Conservation (phyloP, 2,329 filamentous ascomycete genomes). For the Didymella glomerata region DNA sequence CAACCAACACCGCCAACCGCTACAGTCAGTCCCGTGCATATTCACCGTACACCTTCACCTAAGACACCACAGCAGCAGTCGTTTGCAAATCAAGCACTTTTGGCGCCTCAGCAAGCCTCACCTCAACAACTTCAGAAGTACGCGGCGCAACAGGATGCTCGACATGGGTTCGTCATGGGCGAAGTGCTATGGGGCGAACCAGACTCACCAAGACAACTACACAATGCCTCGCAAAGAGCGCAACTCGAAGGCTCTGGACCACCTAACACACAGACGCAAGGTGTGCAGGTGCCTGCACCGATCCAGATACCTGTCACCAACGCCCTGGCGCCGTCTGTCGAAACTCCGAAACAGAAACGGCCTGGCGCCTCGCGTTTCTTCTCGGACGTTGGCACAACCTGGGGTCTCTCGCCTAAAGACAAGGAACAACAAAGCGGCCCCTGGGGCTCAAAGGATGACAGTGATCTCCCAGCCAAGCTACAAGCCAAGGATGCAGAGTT, state of each 20-base stretch:
- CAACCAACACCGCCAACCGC: slow-evolving; percentile 45
- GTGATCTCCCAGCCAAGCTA: slow-evolving; percentile 34
- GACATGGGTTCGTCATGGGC: slow-evolving; percentile 36
- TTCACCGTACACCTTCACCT: slow-evolving; percentile 24
- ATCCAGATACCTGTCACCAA: slow-evolving; percentile 3
- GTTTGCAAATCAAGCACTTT: slow-evolving; percentile 33
- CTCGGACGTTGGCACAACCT: slow-evolving; percentile 18
- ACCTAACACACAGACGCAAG: slow-evolving; percentile 20
- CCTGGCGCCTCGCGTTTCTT: slow-evolving; percentile 16
- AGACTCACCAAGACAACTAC: slow-evolving; percentile 26
- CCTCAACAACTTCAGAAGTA: slow-evolving; percentile 28
- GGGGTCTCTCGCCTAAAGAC: slow-evolving; percentile 15
- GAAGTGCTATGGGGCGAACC: slow-evolving; percentile 32
- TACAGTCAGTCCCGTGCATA: slow-evolving; percentile 28
- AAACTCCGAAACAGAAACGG: slow-evolving; percentile 9
- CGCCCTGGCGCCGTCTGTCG: background rate
- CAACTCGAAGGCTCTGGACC: slow-evolving; percentile 29
- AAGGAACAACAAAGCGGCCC: background rate
- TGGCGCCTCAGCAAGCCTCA: slow-evolving; percentile 29
- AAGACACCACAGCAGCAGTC: slow-evolving; percentile 31
- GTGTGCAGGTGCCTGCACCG: background rate
- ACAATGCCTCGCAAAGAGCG: slow-evolving; percentile 27
- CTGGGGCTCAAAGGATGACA: slow-evolving; percentile 13
- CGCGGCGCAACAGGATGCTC: slow-evolving; percentile 24
- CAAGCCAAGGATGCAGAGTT: slow-evolving; percentile 42